Percentiles rank a stretch among this genome's conserved stretches.
Evolutionary conservation across 768 basidiomycete genomes (phyloP).

Genomic region (Mrakia blollopis): DNA sequence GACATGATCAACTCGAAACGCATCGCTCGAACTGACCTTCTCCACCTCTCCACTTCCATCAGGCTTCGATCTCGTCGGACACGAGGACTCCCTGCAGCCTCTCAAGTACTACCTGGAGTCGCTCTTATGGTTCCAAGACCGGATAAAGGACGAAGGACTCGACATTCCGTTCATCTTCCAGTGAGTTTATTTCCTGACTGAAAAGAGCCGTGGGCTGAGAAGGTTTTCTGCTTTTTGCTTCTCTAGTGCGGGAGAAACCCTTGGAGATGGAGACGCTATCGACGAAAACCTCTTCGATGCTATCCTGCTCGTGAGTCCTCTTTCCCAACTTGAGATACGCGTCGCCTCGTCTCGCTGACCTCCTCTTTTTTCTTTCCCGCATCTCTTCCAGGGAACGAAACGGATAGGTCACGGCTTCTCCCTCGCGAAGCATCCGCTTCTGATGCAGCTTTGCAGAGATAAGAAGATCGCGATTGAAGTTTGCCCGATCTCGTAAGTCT

Average conservation of each 20-base stretch:
- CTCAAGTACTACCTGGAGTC: slow-evolving; percentile 54
- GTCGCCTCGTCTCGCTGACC: not conserved
- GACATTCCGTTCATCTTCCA: slow-evolving; percentile 52
- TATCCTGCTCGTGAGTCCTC: slow-evolving; percentile 51
- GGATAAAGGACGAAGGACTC: slow-evolving; percentile 56
- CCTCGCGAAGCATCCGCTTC: slow-evolving; percentile 67
- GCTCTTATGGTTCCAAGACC: slow-evolving; percentile 57
- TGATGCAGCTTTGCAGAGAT: slow-evolving; percentile 64
- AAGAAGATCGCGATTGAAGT: slow-evolving; percentile 64
- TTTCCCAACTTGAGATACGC: not conserved
- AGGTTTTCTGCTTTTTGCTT: slow-evolving; percentile 48
- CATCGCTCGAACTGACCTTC: not conserved
- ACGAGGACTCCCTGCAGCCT: slow-evolving; percentile 52
- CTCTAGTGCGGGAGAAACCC: slow-evolving; percentile 76
- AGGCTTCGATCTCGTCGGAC: slow-evolving; percentile 79
- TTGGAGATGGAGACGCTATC: slow-evolving; percentile 62
- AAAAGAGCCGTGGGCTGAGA: too few species aligned
- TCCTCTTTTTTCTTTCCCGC: not conserved
- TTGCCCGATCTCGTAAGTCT: slow-evolving; percentile 73
- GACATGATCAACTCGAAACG: too few species aligned
- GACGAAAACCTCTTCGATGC: slow-evolving; percentile 75
- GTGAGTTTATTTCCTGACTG: not conserved
- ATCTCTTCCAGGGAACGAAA: slow-evolving; percentile 53
- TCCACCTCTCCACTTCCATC: not conserved
- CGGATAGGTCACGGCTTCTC: slow-evolving; percentile 79